Evolutionary conservation across 1,284 basidiomycete species (phyloP).

Genomic region (Trametes sp.): DNA sequence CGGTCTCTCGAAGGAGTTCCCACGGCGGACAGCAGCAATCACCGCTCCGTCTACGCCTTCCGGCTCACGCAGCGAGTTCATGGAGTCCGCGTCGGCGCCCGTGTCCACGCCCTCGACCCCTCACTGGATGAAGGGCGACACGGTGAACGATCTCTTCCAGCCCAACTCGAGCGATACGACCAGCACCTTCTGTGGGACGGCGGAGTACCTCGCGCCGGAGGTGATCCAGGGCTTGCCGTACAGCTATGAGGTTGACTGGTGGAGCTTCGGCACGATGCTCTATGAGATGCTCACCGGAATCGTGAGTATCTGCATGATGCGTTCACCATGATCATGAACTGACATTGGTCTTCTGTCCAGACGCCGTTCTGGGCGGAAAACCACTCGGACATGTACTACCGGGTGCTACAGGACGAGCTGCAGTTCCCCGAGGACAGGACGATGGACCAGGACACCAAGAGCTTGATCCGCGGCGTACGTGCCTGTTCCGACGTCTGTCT

Average conservation of each 20-base stretch:
- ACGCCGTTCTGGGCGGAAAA: slow-evolving; percentile 95
- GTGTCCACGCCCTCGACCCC: slow-evolving; percentile 58
- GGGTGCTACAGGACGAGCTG: slow-evolving; percentile 87
- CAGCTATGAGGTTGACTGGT: slow-evolving; percentile 97
- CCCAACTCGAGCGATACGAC: slow-evolving; percentile 67
- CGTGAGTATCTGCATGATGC: slow-evolving; percentile 56
- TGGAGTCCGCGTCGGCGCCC: slow-evolving; percentile 51
- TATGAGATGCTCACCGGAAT: slow-evolving; percentile 95
- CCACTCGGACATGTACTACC: slow-evolving; percentile 94
- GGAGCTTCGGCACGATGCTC: slow-evolving; percentile 97
- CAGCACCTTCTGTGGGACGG: slow-evolving; percentile 89
- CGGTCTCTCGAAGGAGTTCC: slow-evolving; percentile 90
- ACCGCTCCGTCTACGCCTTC: slow-evolving; percentile 66
- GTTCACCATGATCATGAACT: too few species aligned
- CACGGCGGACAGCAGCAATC: slow-evolving; percentile 53
- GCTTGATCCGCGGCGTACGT: slow-evolving; percentile 91
- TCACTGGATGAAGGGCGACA: slow-evolving; percentile 76
- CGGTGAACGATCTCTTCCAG: slow-evolving; percentile 62
- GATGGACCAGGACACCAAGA: slow-evolving; percentile 94
- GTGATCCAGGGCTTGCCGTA: slow-evolving; percentile 93
- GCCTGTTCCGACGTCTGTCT: slow-evolving; percentile 13
- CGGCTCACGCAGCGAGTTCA: slow-evolving; percentile 58
- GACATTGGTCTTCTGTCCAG: slow-evolving; percentile 55
- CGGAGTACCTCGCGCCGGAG: slow-evolving; percentile 94
- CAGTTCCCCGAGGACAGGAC: slow-evolving; percentile 89